phyloP scores from a whole-genome alignment of 768 basidiomycete species.

The Suillus variegatus region DNA sequence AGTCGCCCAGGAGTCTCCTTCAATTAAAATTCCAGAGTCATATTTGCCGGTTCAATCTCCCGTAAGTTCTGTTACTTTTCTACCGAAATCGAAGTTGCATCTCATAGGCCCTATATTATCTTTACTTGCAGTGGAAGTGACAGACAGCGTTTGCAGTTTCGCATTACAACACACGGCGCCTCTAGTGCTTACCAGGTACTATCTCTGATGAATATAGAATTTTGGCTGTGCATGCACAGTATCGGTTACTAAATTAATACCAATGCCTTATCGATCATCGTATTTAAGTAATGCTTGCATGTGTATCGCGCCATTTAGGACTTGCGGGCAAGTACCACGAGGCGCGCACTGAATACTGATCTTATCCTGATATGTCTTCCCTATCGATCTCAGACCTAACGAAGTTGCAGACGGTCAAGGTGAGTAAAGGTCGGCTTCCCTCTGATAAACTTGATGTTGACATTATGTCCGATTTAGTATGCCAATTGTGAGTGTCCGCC shows the following conservation, averaged over 20 bases:
- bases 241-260: neutral
- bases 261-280: no score
- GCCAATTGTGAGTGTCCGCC: slow-evolving; percentile 12
- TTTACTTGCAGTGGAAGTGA: neutral
- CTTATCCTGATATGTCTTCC: neutral
- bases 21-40: neutral
- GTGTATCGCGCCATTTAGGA: neutral
- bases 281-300: neutral
- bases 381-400: slow-evolving; percentile 4
- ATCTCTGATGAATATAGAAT: neutral
- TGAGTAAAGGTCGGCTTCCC: neutral
- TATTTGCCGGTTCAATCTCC: neutral
- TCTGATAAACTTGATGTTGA: neutral
- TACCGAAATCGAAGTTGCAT: neutral
- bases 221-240: neutral
- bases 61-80: neutral
- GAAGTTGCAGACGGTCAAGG: slow-evolving; percentile 20
- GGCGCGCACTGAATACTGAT: neutral
- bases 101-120: neutral
- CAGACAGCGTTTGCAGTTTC: neutral
- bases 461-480: slow-evolving; percentile 10
- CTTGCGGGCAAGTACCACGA: neutral
- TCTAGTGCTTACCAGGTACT: neutral
- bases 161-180: neutral
- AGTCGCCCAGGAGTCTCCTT: neutral